Percentiles rank a stretch among this genome's conserved stretches.
These are phyloP conservation scores for Chaetoceros tenuissimus DNA, from an alignment of 108 stramenopile genomes.

Conservation along the genomic window DNA sequence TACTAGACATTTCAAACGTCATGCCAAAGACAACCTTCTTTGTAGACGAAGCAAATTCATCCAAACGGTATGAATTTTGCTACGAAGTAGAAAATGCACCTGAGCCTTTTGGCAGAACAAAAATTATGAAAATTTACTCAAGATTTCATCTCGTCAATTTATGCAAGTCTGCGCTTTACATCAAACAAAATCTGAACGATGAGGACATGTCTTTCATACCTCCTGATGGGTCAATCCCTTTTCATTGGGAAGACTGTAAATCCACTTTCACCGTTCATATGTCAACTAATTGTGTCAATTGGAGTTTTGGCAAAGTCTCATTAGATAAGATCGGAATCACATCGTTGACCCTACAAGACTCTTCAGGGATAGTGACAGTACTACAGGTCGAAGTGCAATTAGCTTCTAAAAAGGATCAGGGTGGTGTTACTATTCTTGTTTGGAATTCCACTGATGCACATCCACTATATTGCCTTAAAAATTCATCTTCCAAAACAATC, in stretches of 20 bases:
- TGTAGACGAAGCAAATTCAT: conserved; percentile 48
- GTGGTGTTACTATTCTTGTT: conserved; percentile 63
- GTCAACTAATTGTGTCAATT: conserved; percentile 23
- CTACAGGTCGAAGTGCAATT: conserved; percentile 72
- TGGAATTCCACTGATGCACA: conserved; percentile 55
- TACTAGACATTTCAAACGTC: conserved; percentile 65
- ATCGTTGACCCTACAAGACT: conserved; percentile 46
- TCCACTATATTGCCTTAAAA: conserved; percentile 59
- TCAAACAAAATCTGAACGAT: conserved; percentile 63
- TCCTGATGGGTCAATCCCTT: conserved; percentile 46
- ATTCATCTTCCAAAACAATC: conserved; percentile 44
- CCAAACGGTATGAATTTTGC: conserved; percentile 58
- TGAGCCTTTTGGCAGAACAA: conserved; percentile 54
- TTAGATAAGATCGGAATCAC: conserved; percentile 72
- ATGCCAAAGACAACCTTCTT: conserved; percentile 63
- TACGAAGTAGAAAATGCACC: conserved; percentile 55
- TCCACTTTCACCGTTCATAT: conserved; percentile 33
- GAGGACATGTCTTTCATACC: conserved; percentile 29
- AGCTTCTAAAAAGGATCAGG: conserved; percentile 61
- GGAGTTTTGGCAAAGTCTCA: conserved; percentile 57
- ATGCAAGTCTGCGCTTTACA: conserved; percentile 33
- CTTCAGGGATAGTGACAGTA: conserved; percentile 25
- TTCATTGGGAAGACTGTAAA: conserved; percentile 62
- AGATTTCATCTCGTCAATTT: conserved; percentile 71
- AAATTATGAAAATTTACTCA: conserved; percentile 52